Evolutionary conservation across 208 protist species (phyloP).

Genomic region (Trypanosoma brucei): DNA sequence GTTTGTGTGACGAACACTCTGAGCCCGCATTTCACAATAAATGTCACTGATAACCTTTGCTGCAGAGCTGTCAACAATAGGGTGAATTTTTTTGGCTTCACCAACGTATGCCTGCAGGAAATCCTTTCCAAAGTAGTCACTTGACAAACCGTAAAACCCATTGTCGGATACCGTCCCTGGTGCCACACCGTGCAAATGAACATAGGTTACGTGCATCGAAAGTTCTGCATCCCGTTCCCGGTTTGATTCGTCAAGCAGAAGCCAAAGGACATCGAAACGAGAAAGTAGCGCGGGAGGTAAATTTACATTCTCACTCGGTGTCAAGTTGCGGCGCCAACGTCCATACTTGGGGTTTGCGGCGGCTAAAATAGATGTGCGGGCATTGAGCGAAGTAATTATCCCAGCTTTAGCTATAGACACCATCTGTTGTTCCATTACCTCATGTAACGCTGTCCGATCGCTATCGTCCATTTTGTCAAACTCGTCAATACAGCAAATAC

Average conservation of each 20-base stretch:
- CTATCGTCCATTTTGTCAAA: conserved; percentile 99
- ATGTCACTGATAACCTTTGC: conserved; percentile 80
- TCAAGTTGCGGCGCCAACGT: conserved; percentile 91
- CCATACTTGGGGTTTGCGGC: conserved; percentile 98
- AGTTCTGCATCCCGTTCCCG: conserved; percentile 90
- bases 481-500: conserved; percentile 99
- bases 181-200: conserved; percentile 78
- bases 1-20: conserved; percentile 72
- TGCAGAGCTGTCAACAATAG: conserved; percentile 64
- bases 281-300: conserved; percentile 97
- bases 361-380: conserved; percentile 96
- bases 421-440: conserved; percentile 99
- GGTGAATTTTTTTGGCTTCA: conserved; percentile 80
- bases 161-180: conserved; percentile 54
- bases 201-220: conserved; percentile 92
- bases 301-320: conserved; percentile 97
- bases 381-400: conserved; percentile 99
- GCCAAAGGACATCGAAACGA: conserved; percentile 95
- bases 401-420: conserved; percentile 99
- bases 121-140: conserved; percentile 75
- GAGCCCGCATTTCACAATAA: conserved; percentile 88
- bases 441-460: conserved; percentile 95
- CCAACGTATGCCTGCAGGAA: conserved; percentile 86
- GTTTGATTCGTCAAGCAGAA: conserved; percentile 86
- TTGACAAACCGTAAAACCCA: conserved; percentile 33